These are phyloP conservation scores for Fusarium nisikadoi DNA, from an alignment of 2,329 filamentous ascomycete species.

Conservation along the genomic window DNA sequence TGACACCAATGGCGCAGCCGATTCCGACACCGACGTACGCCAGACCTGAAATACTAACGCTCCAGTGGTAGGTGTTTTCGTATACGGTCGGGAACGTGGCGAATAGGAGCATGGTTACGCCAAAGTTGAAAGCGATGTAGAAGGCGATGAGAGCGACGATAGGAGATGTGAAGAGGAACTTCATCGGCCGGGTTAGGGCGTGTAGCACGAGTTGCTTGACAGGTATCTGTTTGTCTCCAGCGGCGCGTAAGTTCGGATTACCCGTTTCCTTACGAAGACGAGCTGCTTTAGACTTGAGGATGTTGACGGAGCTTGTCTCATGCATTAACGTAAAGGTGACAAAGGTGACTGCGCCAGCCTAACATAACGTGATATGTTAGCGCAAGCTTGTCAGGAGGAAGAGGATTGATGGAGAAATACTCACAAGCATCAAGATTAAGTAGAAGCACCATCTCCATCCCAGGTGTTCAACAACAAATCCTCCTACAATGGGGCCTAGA, in stretches of 20 bases:
- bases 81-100: slow-evolving; percentile 66
- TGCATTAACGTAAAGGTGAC: neutral
- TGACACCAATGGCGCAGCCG: slow-evolving; percentile 16
- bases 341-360: fast-evolving
- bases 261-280: neutral
- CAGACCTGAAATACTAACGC: slow-evolving; percentile 31
- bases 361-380: too few relatives aligned
- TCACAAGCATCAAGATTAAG: neutral
- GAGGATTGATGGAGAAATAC: neutral
- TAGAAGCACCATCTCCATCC: neutral
- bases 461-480: neutral
- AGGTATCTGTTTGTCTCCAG: fast-evolving
- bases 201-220: neutral
- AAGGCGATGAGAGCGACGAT: slow-evolving; percentile 58
- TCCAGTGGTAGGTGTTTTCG: slow-evolving; percentile 53
- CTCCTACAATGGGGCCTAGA: neutral
- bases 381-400: too few relatives aligned
- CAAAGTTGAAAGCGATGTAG: slow-evolving; percentile 64
- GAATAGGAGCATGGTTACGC: slow-evolving; percentile 65
- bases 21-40: slow-evolving; percentile 36
- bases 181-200: slow-evolving; percentile 45
- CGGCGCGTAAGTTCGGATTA: fast-evolving
- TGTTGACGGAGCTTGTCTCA: fast-evolving
- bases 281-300: neutral
- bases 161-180: slow-evolving; percentile 62